These are phyloP conservation scores for Acacia crassicarpa DNA, from an alignment of 306 rosid species.

Conservation along the genomic window DNA sequence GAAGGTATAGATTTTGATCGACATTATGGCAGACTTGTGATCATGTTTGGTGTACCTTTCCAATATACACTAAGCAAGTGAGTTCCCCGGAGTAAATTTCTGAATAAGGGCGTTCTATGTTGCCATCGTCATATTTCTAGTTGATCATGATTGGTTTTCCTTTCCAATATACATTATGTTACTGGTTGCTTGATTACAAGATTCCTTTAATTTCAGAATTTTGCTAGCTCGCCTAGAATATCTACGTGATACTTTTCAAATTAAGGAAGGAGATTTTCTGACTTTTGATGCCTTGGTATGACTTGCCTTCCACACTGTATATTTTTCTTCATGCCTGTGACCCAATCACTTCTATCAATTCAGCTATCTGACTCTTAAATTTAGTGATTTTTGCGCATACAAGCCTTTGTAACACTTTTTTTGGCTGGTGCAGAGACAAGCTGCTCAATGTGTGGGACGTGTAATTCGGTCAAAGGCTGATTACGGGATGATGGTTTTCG, in stretches of 20 bases:
- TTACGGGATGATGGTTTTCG: slow-evolving; percentile 99
- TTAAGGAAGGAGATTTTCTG: slow-evolving; percentile 94
- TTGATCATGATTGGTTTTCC: background rate
- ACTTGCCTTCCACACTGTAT: background rate
- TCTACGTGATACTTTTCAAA: slow-evolving; percentile 68
- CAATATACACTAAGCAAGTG: slow-evolving; percentile 76
- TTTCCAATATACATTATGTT: background rate
- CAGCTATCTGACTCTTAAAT: slow-evolving; percentile 5
- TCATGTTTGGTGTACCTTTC: slow-evolving; percentile 71
- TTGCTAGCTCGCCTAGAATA: slow-evolving; percentile 67
- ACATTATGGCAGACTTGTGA: slow-evolving; percentile 68
- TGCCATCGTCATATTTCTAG: background rate
- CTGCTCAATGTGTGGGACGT: slow-evolving; percentile 98
- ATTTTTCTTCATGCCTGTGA: background rate
- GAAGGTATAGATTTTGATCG: slow-evolving; percentile 74
- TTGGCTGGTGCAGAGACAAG: slow-evolving; percentile 74
- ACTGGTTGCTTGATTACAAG: background rate
- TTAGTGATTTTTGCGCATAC: background rate
- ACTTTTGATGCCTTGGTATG: slow-evolving; percentile 94
- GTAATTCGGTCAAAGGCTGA: slow-evolving; percentile 97
- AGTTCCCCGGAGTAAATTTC: slow-evolving; percentile 27
- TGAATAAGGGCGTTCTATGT: background rate
- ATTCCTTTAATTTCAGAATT: slow-evolving; percentile 46
- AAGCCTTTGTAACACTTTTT: slow-evolving; percentile 15
- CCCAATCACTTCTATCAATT: background rate